Conservation (phyloP, 1,284 basidiomycete genomes). For the Sanghuangporus weigelae region DNA sequence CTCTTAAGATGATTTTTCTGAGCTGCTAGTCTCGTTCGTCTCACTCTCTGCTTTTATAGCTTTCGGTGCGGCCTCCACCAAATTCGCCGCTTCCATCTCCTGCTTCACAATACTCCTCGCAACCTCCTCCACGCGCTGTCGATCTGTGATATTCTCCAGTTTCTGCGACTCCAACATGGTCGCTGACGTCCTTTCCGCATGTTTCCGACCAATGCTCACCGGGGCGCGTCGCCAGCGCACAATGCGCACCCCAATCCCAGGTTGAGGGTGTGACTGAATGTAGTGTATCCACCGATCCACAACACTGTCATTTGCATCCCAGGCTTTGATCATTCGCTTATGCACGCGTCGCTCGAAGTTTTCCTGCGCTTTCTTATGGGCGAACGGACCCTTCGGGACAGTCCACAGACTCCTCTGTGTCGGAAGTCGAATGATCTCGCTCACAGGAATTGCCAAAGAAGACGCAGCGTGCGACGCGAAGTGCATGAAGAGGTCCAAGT, state of each 20-base stretch:
- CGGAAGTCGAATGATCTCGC: constrained; percentile 66
- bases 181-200: constrained; percentile 33
- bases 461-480: constrained; percentile 84
- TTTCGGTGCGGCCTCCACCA: background rate
- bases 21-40: too few relatives aligned
- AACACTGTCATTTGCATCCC: constrained; percentile 78
- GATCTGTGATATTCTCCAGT: constrained; percentile 20
- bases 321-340: constrained; percentile 85
- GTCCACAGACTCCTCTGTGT: constrained; percentile 83
- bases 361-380: constrained; percentile 93
- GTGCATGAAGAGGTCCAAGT: constrained; percentile 78
- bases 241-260: constrained; percentile 84
- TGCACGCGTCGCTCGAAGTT: constrained; percentile 89
- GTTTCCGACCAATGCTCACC: constrained; percentile 48
- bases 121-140: constrained; percentile 30
- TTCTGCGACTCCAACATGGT: constrained; percentile 29
- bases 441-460: constrained; percentile 79
- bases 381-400: constrained; percentile 83
- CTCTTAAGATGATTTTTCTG: too few relatives aligned
- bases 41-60: too few relatives aligned
- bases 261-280: constrained; percentile 70
- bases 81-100: constrained; percentile 33
- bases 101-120: constrained; percentile 43
- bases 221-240: constrained; percentile 74
- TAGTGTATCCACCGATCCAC: constrained; percentile 84